phyloP scores from a whole-genome alignment of 305 asterid genomes.

The Solanum hybrid region DNA sequence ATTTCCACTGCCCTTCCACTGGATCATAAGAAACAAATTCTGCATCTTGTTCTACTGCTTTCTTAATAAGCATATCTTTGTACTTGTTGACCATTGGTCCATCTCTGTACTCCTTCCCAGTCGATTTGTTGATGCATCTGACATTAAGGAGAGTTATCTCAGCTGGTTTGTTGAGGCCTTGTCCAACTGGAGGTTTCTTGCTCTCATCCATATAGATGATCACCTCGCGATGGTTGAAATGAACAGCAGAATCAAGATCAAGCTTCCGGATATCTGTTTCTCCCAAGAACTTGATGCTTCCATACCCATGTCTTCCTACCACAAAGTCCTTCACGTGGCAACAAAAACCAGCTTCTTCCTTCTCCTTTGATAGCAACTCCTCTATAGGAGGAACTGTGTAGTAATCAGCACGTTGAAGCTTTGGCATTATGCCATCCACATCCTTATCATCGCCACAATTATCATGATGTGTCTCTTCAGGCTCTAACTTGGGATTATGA shows the following conservation, averaged over 20 bases:
- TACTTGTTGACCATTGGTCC: conserved; percentile 30
- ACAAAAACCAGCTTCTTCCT: conserved; percentile 64
- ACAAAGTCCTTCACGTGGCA: conserved; percentile 64
- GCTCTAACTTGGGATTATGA: neutral
- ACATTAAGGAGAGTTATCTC: conserved; percentile 70
- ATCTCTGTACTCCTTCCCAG: conserved; percentile 44
- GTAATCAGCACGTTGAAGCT: conserved; percentile 30
- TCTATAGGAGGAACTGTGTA: conserved; percentile 13
- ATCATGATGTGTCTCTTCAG: neutral
- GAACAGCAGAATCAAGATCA: conserved; percentile 58
- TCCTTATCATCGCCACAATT: neutral
- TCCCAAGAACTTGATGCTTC: conserved; percentile 73
- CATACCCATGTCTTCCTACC: conserved; percentile 60
- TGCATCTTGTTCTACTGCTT: neutral
- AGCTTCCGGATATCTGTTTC: conserved; percentile 72
- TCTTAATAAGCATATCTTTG: neutral
- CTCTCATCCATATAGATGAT: conserved; percentile 58
- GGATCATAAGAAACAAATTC: neutral
- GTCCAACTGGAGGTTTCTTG: conserved; percentile 76
- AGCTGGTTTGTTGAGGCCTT: conserved; percentile 79
- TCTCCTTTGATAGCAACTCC: conserved; percentile 68
- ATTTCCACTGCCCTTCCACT: conserved; percentile 67
- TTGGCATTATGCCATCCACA: conserved; percentile 38
- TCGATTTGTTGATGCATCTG: conserved; percentile 54
- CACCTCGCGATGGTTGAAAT: conserved; percentile 62